phyloP scores from a whole-genome alignment of 805 yeast species.

The Wickerhamomyces sydowiorum region DNA sequence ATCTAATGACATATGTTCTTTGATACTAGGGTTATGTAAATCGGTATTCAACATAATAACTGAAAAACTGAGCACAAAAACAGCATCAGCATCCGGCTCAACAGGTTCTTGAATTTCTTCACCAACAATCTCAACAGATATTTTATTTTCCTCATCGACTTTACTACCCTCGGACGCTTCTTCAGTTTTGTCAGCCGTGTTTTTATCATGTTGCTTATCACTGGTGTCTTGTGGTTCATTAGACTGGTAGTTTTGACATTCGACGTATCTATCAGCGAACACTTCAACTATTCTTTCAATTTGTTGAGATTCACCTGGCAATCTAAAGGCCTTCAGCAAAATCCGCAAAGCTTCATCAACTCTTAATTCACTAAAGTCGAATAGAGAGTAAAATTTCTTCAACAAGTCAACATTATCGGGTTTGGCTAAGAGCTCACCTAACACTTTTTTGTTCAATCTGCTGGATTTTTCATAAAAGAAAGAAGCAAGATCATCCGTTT shows the following conservation, averaged over 20 bases:
- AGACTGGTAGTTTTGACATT: constrained; percentile 41
- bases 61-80: constrained; percentile 85
- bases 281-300: constrained; percentile 88
- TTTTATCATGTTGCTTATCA: constrained; percentile 11
- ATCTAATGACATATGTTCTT: constrained; percentile 83
- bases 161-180: not conserved
- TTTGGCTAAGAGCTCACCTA: constrained; percentile 84
- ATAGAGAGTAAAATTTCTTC: constrained; percentile 55
- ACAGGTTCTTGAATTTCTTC: constrained; percentile 40
- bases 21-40: constrained; percentile 86
- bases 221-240: constrained; percentile 12
- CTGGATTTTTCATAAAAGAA: constrained; percentile 78
- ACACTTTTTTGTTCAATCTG: constrained; percentile 75
- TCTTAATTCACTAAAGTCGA: constrained; percentile 72
- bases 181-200: not conserved
- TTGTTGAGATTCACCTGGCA: constrained; percentile 97
- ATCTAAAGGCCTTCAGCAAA: constrained; percentile 73
- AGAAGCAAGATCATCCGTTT: constrained; percentile 58
- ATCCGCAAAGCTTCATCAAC: constrained; percentile 92
- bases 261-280: constrained; percentile 77
- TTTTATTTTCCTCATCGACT: constrained; percentile 9
- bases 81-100: constrained; percentile 77
- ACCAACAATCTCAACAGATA: constrained; percentile 14
- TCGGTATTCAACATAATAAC: constrained; percentile 94
- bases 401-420: constrained; percentile 59